Evolutionary conservation across 352 stramenopile species (phyloP).

Genomic region (Blastocystis sp.): DNA sequence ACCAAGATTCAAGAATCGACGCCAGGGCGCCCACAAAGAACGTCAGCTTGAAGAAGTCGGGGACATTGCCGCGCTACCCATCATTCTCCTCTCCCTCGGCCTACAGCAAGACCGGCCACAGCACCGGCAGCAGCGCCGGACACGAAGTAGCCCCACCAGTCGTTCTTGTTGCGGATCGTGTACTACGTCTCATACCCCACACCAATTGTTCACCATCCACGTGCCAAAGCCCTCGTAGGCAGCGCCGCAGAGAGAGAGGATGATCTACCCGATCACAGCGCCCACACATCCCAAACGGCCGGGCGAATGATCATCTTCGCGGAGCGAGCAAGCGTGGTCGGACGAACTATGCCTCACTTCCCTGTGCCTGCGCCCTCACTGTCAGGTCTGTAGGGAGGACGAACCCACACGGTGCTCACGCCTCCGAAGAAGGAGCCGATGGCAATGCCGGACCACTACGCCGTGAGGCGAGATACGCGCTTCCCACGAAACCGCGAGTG

Average conservation of each 20-base stretch:
- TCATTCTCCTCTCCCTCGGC: not conserved
- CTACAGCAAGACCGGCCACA: constrained; percentile 6
- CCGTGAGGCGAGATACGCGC: not conserved
- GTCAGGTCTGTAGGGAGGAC: constrained; percentile 5
- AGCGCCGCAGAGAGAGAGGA: constrained; percentile 10
- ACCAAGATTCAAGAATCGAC: constrained; percentile 46
- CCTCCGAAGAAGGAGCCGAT: constrained; percentile 41
- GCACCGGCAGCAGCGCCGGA: constrained; percentile 23
- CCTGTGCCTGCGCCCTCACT: not conserved
- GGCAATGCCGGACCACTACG: constrained; percentile 23
- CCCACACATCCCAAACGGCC: not conserved
- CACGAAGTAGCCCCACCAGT: constrained; percentile 52
- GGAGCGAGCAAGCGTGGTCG: constrained; percentile 14
- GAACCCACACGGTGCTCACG: constrained; percentile 37
- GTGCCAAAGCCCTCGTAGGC: constrained; percentile 29
- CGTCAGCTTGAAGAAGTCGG: constrained; percentile 41
- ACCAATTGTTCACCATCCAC: constrained; percentile 6
- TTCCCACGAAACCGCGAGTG: constrained; percentile 29
- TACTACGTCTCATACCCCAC: constrained; percentile 5
- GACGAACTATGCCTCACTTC: not conserved
- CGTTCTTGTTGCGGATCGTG: constrained; percentile 24
- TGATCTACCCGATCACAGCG: not conserved
- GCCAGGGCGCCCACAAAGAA: constrained; percentile 39
- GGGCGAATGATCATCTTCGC: constrained; percentile 43
- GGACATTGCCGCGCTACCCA: constrained; percentile 37